Base-by-base conservation (phyloP, 1,284 basidiomycete species). In the Cutaneotrichosporon sp. region DNA sequence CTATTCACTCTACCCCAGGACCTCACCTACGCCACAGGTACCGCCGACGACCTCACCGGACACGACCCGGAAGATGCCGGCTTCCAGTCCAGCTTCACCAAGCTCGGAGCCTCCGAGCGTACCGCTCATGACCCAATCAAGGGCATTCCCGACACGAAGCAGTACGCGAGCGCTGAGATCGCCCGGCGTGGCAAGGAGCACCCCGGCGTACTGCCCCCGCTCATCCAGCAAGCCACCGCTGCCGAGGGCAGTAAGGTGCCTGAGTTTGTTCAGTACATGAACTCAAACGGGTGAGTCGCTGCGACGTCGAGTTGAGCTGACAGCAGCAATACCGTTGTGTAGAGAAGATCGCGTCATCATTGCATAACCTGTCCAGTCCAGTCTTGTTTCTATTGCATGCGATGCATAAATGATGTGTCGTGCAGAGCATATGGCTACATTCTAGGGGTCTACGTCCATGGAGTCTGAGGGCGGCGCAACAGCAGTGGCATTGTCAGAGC, bases 71-170 rank as follows among this genome's bases (percentile, higher is more conserved):
- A 97, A 67, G 94, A 86, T 8, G 84, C 85, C 4, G 89, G 90
- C 0, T 98, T 97, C 76, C 94, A 98, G 71, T 88, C 88, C 0
- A 85, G 87, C 3, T 98, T 94, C 76, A 92, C 91, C 49, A 83
- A 87, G 42, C 81, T 98, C 10, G 91, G 90, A 0, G 89, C 94
- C 0, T 86, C 87, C 16, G 77, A 79, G 61, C 66, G 67, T 24
- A 60, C 63, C 1, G 62, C 62, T 11, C 62, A 68, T 25, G 78
- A 80, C 58, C 75, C 78, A 0, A 72, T 77, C 20, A 65, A 66
- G 5, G 65, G 69, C 37, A 66, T 79, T 14, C 57, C 61, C 10
- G 78, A 80, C 48, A 67, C 68, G 26, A 74, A 74, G 59, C 57
- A 62, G 38, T 77, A 69, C 57, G 67, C 78, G 16, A 67, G 65